Evolutionary conservation across 202 grass and related monocot species (phyloP).

Genomic region (Bolboschoenoplectus hybrid): DNA sequence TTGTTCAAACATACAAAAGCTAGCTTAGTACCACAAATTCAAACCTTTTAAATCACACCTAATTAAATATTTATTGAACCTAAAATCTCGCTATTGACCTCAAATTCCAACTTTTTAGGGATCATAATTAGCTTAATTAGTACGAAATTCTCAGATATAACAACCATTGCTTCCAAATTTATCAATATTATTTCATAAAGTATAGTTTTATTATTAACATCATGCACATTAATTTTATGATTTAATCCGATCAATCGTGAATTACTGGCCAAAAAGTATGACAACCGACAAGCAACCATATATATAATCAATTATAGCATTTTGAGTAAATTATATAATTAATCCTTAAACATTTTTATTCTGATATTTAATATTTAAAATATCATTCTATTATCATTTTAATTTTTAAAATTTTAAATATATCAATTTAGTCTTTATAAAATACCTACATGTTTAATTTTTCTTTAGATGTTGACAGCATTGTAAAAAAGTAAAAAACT

Average conservation of each 20-base stretch:
- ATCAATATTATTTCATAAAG: background rate
- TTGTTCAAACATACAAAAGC: background rate
- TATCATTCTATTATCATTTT: too few species aligned
- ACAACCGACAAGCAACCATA: background rate
- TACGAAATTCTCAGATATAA: background rate
- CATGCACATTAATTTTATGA: background rate
- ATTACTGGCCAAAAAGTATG: background rate
- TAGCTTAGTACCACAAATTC: too few species aligned
- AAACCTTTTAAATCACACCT: background rate
- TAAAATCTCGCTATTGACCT: background rate
- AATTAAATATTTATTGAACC: slow-evolving; percentile 6
- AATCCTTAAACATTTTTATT: background rate
- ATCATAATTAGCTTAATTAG: background rate
- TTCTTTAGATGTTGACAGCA: too few species aligned
- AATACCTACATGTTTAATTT: too few species aligned
- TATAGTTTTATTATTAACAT: background rate
- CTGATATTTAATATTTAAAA: too few species aligned
- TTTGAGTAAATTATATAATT: background rate
- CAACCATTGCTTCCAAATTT: background rate
- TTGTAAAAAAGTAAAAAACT: too few species aligned
- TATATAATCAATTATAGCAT: background rate
- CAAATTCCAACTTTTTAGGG: background rate
- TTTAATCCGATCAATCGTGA: background rate
- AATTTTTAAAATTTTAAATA: too few species aligned
- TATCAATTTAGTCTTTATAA: too few species aligned